phyloP scores from a whole-genome alignment of 495 filamentous ascomycete species.

The Thozetella sp. region DNA sequence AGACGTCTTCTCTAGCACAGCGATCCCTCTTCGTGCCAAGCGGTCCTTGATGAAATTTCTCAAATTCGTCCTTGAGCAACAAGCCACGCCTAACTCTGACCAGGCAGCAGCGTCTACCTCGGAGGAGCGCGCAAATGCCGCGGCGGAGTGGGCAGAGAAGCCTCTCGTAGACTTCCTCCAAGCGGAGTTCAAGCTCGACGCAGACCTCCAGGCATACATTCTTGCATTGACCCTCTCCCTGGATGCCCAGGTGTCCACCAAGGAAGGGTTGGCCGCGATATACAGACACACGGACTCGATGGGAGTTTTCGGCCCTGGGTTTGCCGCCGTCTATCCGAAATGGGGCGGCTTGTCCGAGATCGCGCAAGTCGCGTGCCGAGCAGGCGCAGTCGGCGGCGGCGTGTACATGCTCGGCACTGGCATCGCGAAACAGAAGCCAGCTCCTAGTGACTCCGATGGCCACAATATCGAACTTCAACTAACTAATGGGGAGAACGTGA shows the following conservation, averaged over 20 bases:
- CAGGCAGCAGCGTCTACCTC: slow-evolving; percentile 33
- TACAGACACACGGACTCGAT: slow-evolving; percentile 84
- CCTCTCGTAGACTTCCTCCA: slow-evolving; percentile 67
- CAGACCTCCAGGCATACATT: slow-evolving; percentile 68
- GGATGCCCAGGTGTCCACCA: slow-evolving; percentile 52
- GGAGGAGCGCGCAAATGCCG: slow-evolving; percentile 24
- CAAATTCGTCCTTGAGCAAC: slow-evolving; percentile 70
- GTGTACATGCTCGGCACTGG: slow-evolving; percentile 83
- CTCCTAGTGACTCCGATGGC: slow-evolving; percentile 11
- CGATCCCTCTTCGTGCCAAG: slow-evolving; percentile 75
- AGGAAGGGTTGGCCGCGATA: slow-evolving; percentile 69
- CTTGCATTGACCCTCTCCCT: slow-evolving; percentile 80
- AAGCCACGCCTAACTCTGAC: slow-evolving; percentile 52
- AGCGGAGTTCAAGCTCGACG: slow-evolving; percentile 72
- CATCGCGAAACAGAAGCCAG: slow-evolving; percentile 39
- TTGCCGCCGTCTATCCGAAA: slow-evolving; percentile 83
- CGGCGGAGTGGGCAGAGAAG: slow-evolving; percentile 26
- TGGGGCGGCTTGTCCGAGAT: slow-evolving; percentile 95
- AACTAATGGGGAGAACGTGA: slow-evolving; percentile 61
- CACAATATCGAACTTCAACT: slow-evolving; percentile 51
- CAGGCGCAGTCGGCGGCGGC: slow-evolving; percentile 87
- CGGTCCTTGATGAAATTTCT: slow-evolving; percentile 86
- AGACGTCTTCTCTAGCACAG: slow-evolving; percentile 77
- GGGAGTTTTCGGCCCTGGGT: slow-evolving; percentile 82
- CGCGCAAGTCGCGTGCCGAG: slow-evolving; percentile 88